Conservation (phyloP, 2,329 filamentous ascomycete species). For the Trichoderma asperellum region DNA sequence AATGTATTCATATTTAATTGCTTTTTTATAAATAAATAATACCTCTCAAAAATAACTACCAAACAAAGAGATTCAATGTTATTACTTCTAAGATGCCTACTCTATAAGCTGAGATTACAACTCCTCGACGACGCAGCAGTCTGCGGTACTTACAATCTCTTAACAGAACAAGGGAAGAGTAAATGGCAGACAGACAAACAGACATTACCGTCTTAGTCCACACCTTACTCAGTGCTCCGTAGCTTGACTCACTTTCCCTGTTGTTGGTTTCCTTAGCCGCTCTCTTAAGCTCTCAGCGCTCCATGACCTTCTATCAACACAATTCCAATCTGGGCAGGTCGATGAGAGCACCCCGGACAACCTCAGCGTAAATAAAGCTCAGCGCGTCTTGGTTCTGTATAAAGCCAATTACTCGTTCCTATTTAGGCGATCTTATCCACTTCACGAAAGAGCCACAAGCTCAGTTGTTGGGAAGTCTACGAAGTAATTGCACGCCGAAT, state of each 20-base stretch:
- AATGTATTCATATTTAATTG: background rate
- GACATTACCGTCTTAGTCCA: background rate
- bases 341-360: background rate
- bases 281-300: slow-evolving; percentile 5
- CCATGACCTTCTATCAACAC: background rate
- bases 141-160: too few relatives aligned
- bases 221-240: background rate
- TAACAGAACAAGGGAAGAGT: background rate
- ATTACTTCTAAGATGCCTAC: background rate
- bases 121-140: background rate
- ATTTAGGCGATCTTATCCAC: background rate
- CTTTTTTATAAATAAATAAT: background rate
- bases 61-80: background rate
- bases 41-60: background rate
- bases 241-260: background rate
- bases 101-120: background rate
- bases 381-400: background rate
- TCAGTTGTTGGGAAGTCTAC: background rate
- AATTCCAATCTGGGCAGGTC: background rate
- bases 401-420: background rate
- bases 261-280: background rate
- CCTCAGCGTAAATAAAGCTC: background rate
- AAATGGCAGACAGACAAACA: too few relatives aligned
- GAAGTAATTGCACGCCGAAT: background rate
- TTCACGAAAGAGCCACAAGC: background rate